Conservation (phyloP, 371 early-diverging fungal genomes). For the Mortierella sp. region DNA sequence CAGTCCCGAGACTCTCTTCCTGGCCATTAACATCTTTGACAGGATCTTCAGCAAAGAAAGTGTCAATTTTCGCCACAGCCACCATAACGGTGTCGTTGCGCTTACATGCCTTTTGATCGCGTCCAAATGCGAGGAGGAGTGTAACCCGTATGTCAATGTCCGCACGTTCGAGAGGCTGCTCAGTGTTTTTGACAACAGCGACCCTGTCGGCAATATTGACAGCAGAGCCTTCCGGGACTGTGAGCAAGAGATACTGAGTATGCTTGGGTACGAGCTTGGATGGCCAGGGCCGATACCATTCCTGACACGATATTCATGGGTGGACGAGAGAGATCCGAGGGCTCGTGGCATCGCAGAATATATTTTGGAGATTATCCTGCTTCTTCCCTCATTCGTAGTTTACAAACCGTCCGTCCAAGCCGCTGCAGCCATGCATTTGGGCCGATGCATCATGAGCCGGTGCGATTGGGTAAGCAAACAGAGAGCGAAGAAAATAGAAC, state of each 20-base stretch:
- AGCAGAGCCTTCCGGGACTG: conserved; percentile 71
- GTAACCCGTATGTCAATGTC: conserved; percentile 66
- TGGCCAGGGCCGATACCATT: conserved; percentile 82
- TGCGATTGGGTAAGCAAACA: conserved; percentile 20
- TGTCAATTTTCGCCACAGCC: conserved; percentile 59
- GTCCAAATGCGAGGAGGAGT: conserved; percentile 92
- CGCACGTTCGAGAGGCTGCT: conserved; percentile 41
- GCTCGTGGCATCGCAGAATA: conserved; percentile 85
- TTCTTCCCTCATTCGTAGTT: conserved; percentile 74
- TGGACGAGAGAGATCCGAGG: conserved; percentile 76
- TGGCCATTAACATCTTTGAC: conserved; percentile 88
- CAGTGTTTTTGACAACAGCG: conserved; percentile 30
- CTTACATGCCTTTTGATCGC: conserved; percentile 85
- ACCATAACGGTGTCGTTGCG: conserved; percentile 77
- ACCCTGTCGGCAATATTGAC: conserved; percentile 61
- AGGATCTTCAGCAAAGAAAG: conserved; percentile 76
- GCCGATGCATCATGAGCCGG: conserved; percentile 1
- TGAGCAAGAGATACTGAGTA: conserved; percentile 75
- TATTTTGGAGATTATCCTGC: conserved; percentile 81
- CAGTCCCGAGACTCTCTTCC: conserved; percentile 86
- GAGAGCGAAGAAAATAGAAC: too few relatives aligned
- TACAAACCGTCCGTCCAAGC: conserved; percentile 75
- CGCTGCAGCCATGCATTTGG: conserved; percentile 70
- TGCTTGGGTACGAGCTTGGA: conserved; percentile 74
- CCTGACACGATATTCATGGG: conserved; percentile 81